These are phyloP conservation scores for Hortiboletus rubellus DNA, from an alignment of 1,284 basidiomycete genomes.

Conservation along the genomic window DNA sequence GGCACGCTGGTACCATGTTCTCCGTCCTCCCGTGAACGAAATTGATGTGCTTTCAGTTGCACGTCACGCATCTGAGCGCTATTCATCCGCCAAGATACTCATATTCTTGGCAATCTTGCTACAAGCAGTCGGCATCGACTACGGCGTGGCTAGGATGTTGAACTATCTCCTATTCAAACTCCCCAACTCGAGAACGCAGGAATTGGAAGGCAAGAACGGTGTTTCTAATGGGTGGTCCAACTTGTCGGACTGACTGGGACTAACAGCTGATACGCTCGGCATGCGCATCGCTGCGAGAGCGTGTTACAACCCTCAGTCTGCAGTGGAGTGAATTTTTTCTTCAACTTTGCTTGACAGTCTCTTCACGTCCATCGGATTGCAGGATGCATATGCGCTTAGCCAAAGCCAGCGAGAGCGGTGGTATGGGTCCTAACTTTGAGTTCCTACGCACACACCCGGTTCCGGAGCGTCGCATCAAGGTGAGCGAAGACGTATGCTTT, in stretches of 20 bases:
- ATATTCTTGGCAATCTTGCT: constrained; percentile 52
- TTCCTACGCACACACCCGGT: constrained; percentile 80
- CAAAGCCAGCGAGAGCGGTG: constrained; percentile 45
- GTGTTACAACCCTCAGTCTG: constrained; percentile 78
- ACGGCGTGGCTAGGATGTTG: constrained; percentile 44
- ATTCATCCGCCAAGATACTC: constrained; percentile 60
- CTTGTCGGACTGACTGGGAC: constrained; percentile 4
- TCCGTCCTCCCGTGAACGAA: neutral
- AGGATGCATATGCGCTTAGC: constrained; percentile 72
- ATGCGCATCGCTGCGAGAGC: constrained; percentile 72
- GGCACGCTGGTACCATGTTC: constrained; percentile 65
- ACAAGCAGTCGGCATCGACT: constrained; percentile 56
- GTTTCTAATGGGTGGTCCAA: neutral
- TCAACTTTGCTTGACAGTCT: neutral
- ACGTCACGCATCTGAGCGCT: constrained; percentile 73
- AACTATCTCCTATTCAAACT: constrained; percentile 66
- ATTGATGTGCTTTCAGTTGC: constrained; percentile 50
- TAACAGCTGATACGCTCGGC: constrained; percentile 74
- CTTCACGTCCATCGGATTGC: constrained; percentile 1
- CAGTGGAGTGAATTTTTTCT: constrained; percentile 57
- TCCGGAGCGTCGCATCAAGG: constrained; percentile 68
- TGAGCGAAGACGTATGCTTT: constrained; percentile 31
- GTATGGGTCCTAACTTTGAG: constrained; percentile 38
- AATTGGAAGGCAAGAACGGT: constrained; percentile 70
- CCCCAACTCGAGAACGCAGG: constrained; percentile 82